Conservation (phyloP, 1,284 basidiomycete species). For the Phylloboletellus chloephorus region DNA sequence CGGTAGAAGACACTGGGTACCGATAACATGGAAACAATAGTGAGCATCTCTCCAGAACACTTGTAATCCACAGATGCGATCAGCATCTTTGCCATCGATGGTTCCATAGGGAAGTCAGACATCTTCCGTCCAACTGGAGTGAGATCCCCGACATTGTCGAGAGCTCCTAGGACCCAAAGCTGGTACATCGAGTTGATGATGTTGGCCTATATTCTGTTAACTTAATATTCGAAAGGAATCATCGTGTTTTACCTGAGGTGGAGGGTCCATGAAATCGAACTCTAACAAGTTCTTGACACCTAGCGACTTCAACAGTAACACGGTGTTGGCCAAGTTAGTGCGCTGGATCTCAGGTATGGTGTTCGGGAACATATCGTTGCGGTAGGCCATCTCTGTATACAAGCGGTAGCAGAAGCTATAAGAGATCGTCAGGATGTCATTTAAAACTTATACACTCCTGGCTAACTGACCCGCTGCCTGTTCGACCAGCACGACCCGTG, state of each 20-base stretch:
- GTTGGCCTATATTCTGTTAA: conserved; percentile 56
- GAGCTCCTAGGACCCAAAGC: conserved; percentile 95
- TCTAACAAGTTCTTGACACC: conserved; percentile 97
- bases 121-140: conserved; percentile 92
- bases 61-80: conserved; percentile 92
- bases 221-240: conserved; percentile 45
- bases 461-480: conserved; percentile 76
- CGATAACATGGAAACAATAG: conserved; percentile 97
- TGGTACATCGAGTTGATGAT: conserved; percentile 99
- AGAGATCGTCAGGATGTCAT: conserved; percentile 10
- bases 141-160: conserved; percentile 96
- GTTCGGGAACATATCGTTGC: conserved; percentile 86
- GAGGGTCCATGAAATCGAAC: conserved; percentile 99
- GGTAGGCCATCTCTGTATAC: conserved; percentile 81
- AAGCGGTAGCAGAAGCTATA: conserved; percentile 87
- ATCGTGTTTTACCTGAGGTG: conserved; percentile 61
- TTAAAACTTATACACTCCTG: background rate
- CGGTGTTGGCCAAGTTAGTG: conserved; percentile 96
- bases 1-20: conserved; percentile 97
- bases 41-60: conserved; percentile 94
- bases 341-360: conserved; percentile 98
- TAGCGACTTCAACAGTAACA: conserved; percentile 88
- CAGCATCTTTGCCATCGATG: conserved; percentile 97
- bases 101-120: conserved; percentile 98
- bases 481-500: conserved; percentile 93